Percentiles rank a stretch among this genome's conserved stretches.
Conservation (phyloP, 176 grass and related monocot species). For the Oryza glaberrima region DNA sequence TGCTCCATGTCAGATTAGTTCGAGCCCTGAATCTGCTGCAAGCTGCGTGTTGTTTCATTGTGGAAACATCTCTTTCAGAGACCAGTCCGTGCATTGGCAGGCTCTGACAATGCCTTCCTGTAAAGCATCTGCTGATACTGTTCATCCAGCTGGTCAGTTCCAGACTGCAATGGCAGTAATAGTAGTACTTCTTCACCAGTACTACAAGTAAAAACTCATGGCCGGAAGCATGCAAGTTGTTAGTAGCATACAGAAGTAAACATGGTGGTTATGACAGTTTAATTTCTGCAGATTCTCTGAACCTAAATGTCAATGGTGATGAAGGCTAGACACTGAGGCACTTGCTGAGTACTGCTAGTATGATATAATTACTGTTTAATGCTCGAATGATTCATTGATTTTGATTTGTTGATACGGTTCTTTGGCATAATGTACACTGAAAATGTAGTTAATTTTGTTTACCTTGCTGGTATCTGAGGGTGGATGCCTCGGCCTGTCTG, state of each 20-base stretch:
- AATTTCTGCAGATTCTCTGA: background rate
- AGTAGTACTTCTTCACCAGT: too few species aligned
- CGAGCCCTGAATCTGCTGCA: background rate
- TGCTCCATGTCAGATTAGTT: background rate
- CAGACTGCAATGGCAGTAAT: background rate
- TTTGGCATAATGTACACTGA: background rate
- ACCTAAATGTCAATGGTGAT: background rate
- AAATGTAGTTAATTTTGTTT: background rate
- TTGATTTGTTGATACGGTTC: background rate
- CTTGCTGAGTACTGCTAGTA: background rate
- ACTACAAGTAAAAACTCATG: background rate
- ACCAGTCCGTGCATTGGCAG: background rate
- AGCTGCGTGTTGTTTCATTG: background rate
- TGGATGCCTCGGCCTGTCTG: constrained; percentile 66
- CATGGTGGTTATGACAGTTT: background rate
- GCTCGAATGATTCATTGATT: background rate
- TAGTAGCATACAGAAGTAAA: too few species aligned
- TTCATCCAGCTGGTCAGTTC: background rate
- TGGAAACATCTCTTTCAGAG: too few species aligned
- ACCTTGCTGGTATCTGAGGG: constrained; percentile 74
- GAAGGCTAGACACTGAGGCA: background rate
- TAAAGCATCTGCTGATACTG: background rate
- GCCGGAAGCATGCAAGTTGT: too few species aligned
- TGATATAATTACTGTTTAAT: too few species aligned
- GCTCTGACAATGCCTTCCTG: background rate